These are phyloP conservation scores for Monosporascus ibericus DNA, from an alignment of 2,329 filamentous ascomycete genomes.

Conservation along the genomic window DNA sequence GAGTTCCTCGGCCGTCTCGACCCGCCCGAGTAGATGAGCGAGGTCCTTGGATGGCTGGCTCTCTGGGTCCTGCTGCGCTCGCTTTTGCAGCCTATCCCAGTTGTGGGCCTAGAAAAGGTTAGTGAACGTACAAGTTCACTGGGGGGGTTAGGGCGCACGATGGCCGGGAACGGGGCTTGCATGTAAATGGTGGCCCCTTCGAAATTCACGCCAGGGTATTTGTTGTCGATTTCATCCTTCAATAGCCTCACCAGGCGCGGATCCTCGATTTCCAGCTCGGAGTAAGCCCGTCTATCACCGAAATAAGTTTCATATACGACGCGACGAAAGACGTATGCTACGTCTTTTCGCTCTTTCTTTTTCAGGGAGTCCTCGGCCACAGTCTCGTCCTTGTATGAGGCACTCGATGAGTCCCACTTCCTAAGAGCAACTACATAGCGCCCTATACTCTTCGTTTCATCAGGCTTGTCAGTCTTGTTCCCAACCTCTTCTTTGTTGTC, in stretches of 20 bases:
- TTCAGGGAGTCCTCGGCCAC: conserved; percentile 2
- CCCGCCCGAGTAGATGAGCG: conserved; percentile 4
- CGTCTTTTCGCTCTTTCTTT: conserved; percentile 3
- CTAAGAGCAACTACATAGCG: conserved; percentile 6
- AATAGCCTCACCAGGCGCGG: conserved; percentile 5
- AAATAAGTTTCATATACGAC: conserved; percentile 4
- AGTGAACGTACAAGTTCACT: neutral
- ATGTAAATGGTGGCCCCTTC: conserved; percentile 7
- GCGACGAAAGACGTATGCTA: conserved; percentile 9
- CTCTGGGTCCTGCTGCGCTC: conserved; percentile 4
- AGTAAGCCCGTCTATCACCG: conserved; percentile 4
- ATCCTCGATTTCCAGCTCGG: conserved; percentile 9
- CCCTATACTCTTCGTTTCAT: neutral
- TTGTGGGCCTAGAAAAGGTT: conserved; percentile 5
- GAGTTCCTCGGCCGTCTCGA: conserved; percentile 6
- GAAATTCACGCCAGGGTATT: conserved; percentile 10
- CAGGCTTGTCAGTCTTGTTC: neutral
- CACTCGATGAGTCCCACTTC: conserved; percentile 7
- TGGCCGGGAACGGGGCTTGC: conserved; percentile 6
- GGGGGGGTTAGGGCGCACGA: neutral
- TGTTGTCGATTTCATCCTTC: conserved; percentile 6
- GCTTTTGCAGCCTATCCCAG: conserved; percentile 8
- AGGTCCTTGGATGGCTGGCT: conserved; percentile 8
- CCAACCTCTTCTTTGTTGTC: neutral
- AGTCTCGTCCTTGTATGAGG: conserved; percentile 6